Percentiles rank a stretch among this genome's conserved stretches.
phyloP scores from a whole-genome alignment of 1,139 yeast genomes.

The Taiozyma sp. region DNA sequence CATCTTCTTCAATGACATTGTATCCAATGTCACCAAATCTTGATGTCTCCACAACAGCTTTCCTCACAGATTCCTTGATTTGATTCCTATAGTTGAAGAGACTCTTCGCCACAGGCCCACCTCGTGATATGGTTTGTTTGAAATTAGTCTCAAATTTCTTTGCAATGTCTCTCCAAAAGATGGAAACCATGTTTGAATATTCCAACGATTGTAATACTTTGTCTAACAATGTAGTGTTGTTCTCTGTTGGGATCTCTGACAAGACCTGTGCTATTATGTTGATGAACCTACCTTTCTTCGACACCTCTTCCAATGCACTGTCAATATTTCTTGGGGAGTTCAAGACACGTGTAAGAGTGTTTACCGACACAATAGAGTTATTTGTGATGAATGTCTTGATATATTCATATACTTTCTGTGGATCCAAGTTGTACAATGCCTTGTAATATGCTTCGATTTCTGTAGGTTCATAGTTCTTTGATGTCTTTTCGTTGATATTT shows the following conservation, averaged over 20 bases:
- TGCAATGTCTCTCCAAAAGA: constrained; percentile 46
- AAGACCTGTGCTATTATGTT: neutral
- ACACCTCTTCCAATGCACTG: constrained; percentile 12
- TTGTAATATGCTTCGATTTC: neutral
- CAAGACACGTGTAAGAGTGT: constrained; percentile 1
- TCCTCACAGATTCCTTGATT: constrained; percentile 38
- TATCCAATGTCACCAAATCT: constrained; percentile 3
- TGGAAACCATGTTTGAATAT: constrained; percentile 23
- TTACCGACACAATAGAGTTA: constrained; percentile 1
- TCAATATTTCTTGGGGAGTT: constrained; percentile 4
- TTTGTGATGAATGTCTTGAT: neutral
- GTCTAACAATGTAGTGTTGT: neutral
- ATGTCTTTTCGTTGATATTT: neutral
- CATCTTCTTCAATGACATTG: constrained; percentile 21
- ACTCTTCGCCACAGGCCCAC: constrained; percentile 73
- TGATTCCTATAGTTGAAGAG: constrained; percentile 40
- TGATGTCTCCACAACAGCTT: constrained; percentile 26
- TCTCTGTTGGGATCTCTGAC: neutral
- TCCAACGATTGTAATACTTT: constrained; percentile 16
- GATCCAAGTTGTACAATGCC: neutral
- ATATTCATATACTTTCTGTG: neutral
- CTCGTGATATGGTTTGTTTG: constrained; percentile 58
- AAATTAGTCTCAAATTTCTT: constrained; percentile 51
- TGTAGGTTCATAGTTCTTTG: too few species aligned
- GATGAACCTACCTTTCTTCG: constrained; percentile 2